These are phyloP conservation scores for Globisporangium cederbergense DNA, from an alignment of 352 stramenopile species.

Conservation along the genomic window DNA sequence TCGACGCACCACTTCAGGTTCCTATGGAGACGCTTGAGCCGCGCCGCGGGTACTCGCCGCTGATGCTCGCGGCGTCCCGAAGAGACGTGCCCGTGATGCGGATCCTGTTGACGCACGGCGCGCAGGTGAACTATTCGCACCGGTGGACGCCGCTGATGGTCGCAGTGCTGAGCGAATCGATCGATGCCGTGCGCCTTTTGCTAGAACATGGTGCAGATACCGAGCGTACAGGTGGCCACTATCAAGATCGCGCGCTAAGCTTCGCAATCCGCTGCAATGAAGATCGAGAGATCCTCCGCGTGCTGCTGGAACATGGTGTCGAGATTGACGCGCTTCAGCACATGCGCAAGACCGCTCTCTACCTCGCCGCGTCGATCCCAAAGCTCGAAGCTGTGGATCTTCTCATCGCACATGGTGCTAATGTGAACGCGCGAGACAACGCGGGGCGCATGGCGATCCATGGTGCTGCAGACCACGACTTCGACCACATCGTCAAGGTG, in stretches of 20 bases:
- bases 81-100: neutral
- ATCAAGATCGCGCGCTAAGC: neutral
- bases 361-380: neutral
- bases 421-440: constrained; percentile 1
- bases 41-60: neutral
- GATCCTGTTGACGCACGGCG: neutral
- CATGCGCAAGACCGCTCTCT: neutral
- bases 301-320: constrained; percentile 4
- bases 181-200: neutral
- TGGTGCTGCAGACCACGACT: neutral
- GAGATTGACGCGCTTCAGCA: neutral
- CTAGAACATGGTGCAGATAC: constrained; percentile 2
- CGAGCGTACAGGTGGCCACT: neutral
- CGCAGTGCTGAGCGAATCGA: neutral
- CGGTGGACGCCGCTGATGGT: neutral
- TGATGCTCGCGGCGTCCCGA: neutral
- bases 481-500: neutral
- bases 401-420: neutral
- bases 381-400: neutral
- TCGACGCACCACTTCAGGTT: neutral
- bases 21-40: neutral
- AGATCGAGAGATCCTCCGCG: neutral
- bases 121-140: neutral
- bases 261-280: neutral
- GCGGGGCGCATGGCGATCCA: neutral